phyloP scores from a whole-genome alignment of 257 asterid genomes.

The Solanum sejunctum region DNA sequence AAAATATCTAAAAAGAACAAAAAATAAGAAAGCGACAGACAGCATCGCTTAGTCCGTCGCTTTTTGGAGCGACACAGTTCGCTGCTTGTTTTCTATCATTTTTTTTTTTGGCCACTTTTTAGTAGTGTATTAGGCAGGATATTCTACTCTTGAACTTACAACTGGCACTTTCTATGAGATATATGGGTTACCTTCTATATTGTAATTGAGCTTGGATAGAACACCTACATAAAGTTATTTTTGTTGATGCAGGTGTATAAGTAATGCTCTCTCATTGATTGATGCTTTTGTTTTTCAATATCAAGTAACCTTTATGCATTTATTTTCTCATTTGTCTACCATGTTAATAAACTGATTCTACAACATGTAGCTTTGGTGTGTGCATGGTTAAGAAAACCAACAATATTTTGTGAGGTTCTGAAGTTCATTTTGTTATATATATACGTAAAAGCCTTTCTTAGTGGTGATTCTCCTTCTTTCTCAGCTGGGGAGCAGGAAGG shows the following conservation, averaged over 20 bases:
- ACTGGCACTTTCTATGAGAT: neutral
- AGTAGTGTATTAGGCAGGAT: neutral
- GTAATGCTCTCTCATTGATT: neutral
- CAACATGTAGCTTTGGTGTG: neutral
- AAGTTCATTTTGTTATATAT: conserved; percentile 1
- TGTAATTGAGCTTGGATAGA: neutral
- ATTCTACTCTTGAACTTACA: neutral
- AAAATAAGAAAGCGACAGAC: no score
- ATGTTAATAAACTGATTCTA: neutral
- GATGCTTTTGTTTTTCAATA: neutral
- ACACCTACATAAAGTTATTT: neutral
- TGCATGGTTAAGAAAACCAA: neutral
- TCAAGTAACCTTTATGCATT: neutral
- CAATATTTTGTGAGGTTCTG: neutral
- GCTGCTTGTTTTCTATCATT: no score
- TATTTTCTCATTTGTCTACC: neutral
- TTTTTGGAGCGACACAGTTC: no score
- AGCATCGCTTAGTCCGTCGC: no score
- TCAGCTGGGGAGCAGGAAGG: conserved; percentile 87
- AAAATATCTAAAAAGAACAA: no score
- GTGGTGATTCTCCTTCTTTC: conserved; percentile 84
- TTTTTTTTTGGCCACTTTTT: no score
- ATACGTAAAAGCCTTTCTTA: conserved; percentile 84
- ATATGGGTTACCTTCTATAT: neutral
- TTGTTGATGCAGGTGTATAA: neutral